A percentile compares a stretch with the other conserved stretches of the same genome.
Conservation (phyloP, 371 early-diverging fungal genomes). For the Mortierella sp. region DNA sequence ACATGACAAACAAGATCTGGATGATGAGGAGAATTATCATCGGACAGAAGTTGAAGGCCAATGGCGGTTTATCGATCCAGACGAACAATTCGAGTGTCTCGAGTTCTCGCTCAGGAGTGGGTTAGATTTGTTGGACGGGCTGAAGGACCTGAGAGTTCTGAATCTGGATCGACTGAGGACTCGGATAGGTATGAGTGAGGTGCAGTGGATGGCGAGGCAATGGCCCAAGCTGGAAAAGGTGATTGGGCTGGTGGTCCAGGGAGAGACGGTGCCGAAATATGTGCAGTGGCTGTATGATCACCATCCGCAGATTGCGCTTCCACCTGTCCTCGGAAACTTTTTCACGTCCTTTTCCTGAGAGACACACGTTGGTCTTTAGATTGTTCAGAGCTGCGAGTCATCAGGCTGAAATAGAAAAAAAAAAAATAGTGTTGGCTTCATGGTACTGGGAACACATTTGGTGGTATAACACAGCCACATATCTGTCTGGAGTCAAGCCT, state of each 20-base stretch:
- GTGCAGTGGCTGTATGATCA: slow-evolving; percentile 43
- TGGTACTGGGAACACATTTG: no score
- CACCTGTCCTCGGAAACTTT: slow-evolving; percentile 31
- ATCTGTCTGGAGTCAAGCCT: no score
- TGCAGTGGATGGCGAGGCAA: slow-evolving; percentile 39
- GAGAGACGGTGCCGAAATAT: slow-evolving; percentile 21
- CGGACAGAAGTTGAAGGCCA: slow-evolving; percentile 25
- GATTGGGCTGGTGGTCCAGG: slow-evolving; percentile 31
- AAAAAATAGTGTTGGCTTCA: no score
- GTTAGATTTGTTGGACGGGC: slow-evolving; percentile 11
- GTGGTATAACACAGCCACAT: no score
- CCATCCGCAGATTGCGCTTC: slow-evolving; percentile 31
- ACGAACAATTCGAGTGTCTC: slow-evolving; percentile 36
- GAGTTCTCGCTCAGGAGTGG: slow-evolving; percentile 41
- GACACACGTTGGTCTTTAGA: no score
- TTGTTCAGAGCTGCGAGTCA: no score
- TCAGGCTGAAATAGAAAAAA: no score
- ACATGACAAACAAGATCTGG: slow-evolving; percentile 36
- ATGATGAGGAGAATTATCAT: slow-evolving; percentile 41
- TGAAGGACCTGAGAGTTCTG: slow-evolving; percentile 24
- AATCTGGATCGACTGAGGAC: slow-evolving; percentile 34
- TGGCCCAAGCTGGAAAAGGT: slow-evolving; percentile 36
- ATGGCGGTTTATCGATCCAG: slow-evolving; percentile 32
- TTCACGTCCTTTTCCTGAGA: slow-evolving; percentile 1
- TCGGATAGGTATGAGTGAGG: slow-evolving; percentile 26